Base-by-base conservation (phyloP, 352 stramenopile species). In the Pythium graminicola region DNA sequence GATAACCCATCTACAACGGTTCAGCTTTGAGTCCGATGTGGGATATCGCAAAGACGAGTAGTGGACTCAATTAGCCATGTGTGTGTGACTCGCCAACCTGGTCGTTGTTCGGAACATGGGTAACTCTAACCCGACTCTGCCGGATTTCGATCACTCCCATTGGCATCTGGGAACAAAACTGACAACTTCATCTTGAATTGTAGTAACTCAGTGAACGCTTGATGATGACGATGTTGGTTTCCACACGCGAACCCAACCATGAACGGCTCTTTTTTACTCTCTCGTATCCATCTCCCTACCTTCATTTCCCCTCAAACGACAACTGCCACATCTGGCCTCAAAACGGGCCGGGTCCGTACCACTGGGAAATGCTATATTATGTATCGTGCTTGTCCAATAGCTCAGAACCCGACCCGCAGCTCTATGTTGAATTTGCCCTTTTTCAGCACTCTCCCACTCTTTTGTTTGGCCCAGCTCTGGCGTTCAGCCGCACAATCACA, bases 371-470 rank as follows among this genome's bases (percentile, higher is more conserved):
- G n/a, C 41, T 38, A 6, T 4, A 6, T 16, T 41, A 38, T 59
- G 28, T 59, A 58, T 58, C 4, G 20, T 22, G 23, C 11, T 29
- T 9, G 23, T 27, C 31, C 19, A 29, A 8, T 11, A 23, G 3
- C 19, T 23, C 6, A 19, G 26, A 36, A 44, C 45, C 38, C 36
- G 46, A 29, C 45, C 54, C 45, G 31, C 6, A 11, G 20, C 1
- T n/a, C 27, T 27, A 60, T 52, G 36, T 61, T 54, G 44, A 61
- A 54, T 50, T 42, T 54, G 23, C 17, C 22, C 38, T 32, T 31
- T 33, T 48, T 44, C 32, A 45, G 19, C 17, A 48, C 24, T 41
- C 47, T 62, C 54, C 45, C 55, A 57, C 47, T 49, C 55, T 61
- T 61, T 28, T 20, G 11, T 17, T 9, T 33, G 9, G 9, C 23